Conservation (phyloP, 495 filamentous ascomycete species). For the Penicillium maclennaniae region DNA sequence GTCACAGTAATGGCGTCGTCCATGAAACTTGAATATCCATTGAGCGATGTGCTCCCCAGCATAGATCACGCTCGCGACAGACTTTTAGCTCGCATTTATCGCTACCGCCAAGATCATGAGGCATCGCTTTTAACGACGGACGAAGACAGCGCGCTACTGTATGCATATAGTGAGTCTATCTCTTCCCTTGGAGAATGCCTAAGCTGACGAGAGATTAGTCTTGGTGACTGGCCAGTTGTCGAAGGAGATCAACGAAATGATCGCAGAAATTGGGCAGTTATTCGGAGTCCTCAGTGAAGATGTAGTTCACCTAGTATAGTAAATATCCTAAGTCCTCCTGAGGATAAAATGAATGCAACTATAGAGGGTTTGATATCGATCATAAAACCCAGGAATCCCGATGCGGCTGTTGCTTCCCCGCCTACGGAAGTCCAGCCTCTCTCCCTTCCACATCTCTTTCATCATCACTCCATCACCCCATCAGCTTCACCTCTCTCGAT, state of each 20-base stretch:
- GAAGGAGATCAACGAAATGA: conserved; percentile 46
- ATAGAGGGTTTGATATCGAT: neutral
- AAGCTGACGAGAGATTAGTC: conserved; percentile 20
- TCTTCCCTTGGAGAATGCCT: neutral
- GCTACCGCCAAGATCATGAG: conserved; percentile 70
- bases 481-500: conserved; percentile 4
- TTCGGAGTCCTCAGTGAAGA: conserved; percentile 80
- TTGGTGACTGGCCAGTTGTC: conserved; percentile 53
- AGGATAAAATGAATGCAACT: neutral
- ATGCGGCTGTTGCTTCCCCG: no score
- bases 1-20: conserved; percentile 77
- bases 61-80: conserved; percentile 75
- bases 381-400: neutral
- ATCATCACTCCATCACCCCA: conserved; percentile 27
- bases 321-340: neutral
- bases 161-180: conserved; percentile 60
- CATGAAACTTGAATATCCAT: conserved; percentile 87
- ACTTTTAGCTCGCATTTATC: conserved; percentile 83
- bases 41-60: conserved; percentile 82
- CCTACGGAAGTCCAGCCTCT: conserved; percentile 16
- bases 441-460: conserved; percentile 16
- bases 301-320: conserved; percentile 52
- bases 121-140: conserved; percentile 50
- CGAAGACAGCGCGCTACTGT: conserved; percentile 66
- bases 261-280: conserved; percentile 46